These are phyloP conservation scores for Diutina rugosa DNA, from an alignment of 1,139 yeast genomes.

Conservation along the genomic window DNA sequence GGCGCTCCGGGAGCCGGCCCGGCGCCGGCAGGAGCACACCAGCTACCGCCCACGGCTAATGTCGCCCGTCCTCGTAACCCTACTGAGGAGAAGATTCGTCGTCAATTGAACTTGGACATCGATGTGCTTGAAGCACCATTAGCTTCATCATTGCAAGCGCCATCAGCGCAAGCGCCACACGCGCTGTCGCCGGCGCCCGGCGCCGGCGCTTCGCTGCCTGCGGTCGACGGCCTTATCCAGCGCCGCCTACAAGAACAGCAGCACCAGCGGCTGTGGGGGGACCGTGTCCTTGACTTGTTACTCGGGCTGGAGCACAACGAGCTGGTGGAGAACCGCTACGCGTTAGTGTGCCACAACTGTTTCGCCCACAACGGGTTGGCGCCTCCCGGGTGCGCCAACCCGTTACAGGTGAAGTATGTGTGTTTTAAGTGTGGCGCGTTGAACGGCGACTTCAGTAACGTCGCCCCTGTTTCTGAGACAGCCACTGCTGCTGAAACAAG, in stretches of 20 bases:
- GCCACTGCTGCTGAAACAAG: too few relatives aligned
- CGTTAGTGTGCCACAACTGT: constrained; percentile 60
- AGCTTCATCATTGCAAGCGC: not conserved
- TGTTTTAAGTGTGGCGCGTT: constrained; percentile 65
- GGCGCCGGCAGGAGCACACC: not conserved
- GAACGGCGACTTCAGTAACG: constrained; percentile 26
- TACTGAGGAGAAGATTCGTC: not conserved
- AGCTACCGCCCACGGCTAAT: not conserved
- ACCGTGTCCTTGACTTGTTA: constrained; percentile 36
- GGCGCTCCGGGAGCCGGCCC: not conserved
- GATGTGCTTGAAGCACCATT: not conserved
- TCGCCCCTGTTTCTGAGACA: too few relatives aligned
- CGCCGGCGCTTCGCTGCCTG: not conserved
- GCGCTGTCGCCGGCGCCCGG: not conserved
- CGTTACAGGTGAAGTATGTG: constrained; percentile 41
- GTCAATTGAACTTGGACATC: not conserved
- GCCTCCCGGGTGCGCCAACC: constrained; percentile 49
- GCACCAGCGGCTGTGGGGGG: constrained; percentile 8
- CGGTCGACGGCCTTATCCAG: not conserved
- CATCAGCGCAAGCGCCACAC: not conserved
- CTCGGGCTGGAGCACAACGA: constrained; percentile 64
- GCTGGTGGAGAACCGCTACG: constrained; percentile 51
- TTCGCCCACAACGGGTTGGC: constrained; percentile 71
- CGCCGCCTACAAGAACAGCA: not conserved
- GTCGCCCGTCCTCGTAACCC: not conserved